Base-by-base conservation (phyloP, 1,284 basidiomycete species). In the Mycena citricolor region DNA sequence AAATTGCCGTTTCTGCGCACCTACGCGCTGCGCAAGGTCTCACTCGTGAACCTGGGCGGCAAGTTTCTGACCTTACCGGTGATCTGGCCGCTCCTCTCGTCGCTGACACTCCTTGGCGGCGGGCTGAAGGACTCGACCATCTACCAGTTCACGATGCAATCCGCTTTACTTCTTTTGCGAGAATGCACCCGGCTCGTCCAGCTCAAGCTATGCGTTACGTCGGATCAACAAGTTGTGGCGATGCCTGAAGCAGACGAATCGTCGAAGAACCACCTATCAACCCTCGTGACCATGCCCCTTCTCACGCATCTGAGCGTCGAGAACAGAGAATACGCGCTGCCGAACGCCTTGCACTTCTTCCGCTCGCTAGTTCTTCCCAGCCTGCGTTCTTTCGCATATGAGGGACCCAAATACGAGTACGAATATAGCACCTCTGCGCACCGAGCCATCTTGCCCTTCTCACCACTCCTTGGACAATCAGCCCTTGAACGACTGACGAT, bases 241-340 rank as follows among this genome's bases (percentile, higher is more conserved):
- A 19, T 28, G 14, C 22, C 34, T 32, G 16, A 28, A 12, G 26
- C 16, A 14, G 31, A 3, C 11, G 28, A n/a, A 8, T 22, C 44
- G 1, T 13, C 38, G 2, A n/a, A 34, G 16, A 13, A 16, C 20
- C 37, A 3, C 11, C 32, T 16, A 8, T 22, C 44, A 1, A 11
- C 38, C 3, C 13, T 46, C 8, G 6, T n/a, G 5, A 7, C 13
- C 3, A 32, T 46, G 14, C 10, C 16, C 17, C 21, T 19, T 13
- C 32, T 46, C 8, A 36, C 21, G 20, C 13, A 30, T 3, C 20
- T 46, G 17, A 31, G 28, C 2, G 17, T 46, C 10, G 44, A 46
- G 33, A 46, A 46, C 21, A 37, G 44, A 32, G 44, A 46, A 22
- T 25, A 46, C 19, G 37, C 32, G 3, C 32, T 35, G 26, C 12